Base-by-base conservation (phyloP, 2,329 filamentous ascomycete species). In the Blumeriella jaapii region DNA sequence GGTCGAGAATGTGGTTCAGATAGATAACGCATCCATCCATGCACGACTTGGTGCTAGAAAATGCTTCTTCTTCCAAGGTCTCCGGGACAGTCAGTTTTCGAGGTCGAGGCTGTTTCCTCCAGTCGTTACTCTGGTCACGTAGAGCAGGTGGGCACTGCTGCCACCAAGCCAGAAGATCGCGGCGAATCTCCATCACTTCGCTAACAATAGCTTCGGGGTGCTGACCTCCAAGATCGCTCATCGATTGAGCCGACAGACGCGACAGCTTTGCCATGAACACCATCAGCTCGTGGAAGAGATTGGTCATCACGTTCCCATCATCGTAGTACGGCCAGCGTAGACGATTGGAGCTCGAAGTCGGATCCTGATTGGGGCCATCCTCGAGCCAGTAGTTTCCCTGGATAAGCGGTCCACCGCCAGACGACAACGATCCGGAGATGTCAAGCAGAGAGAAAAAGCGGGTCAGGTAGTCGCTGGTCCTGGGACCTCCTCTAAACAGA, bases 261-360 rank as follows among this genome's bases (percentile, higher is more conserved):
- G 51, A 48, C 3, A 55, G 34, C 17, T 42, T 41, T 15, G 49
- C 51, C 50, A 55, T 55, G 26, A 45, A 52, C 3, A 40, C 36
- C 52, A 55, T 55, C 8, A 55, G 37, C 24, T 45, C 25, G 19
- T 54, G 51, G 20, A 54, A 55, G 20, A 48, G 42, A 14, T 45
- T 35, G 2, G 44, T 40, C 46, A 54, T 52, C 2, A 47, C 35
- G 10, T 46, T 44, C 5, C 39, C 42, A 6, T 42, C 22, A 23
- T 55, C 52, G 31, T 54, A 55, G n/a, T 51, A 53, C 3, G 52
- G 52, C 51, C 51, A 55, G 10, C 19, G 25, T n/a, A 18, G 46
- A 36, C 13, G 30, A 31, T 16, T 8, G 30, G 12, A 18, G 7
- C 23, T 14, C 13, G 25, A 25, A 15, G 25, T 37, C 10, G 27